Percentiles rank a stretch among this genome's conserved stretches.
These are phyloP conservation scores for Starmerella riodocensis DNA, from an alignment of 805 yeast genomes.

Conservation along the genomic window DNA sequence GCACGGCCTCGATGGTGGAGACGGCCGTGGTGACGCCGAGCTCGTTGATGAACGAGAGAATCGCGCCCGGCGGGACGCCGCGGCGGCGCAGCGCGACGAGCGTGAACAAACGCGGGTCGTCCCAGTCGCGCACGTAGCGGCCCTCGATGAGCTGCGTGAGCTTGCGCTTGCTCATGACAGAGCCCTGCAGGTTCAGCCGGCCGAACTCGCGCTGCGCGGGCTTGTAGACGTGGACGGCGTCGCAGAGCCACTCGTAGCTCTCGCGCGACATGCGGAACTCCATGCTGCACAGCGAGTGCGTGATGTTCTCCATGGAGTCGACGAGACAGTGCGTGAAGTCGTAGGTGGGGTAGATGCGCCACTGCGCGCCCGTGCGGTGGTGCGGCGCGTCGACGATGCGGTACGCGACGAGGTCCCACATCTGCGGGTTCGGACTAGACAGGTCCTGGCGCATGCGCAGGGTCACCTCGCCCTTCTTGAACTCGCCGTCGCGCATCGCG, in stretches of 20 bases:
- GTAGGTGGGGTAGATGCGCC: slow-evolving; percentile 97
- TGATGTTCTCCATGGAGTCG: slow-evolving; percentile 90
- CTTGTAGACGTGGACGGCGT: slow-evolving; percentile 82
- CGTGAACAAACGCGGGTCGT: slow-evolving; percentile 92
- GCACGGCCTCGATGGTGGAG: slow-evolving; percentile 74
- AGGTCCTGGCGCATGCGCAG: slow-evolving; percentile 95
- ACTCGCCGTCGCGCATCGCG: slow-evolving; percentile 81
- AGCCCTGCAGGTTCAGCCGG: slow-evolving; percentile 85
- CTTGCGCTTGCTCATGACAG: slow-evolving; percentile 88
- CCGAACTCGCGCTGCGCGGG: slow-evolving; percentile 99
- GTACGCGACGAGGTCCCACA: slow-evolving; percentile 99
- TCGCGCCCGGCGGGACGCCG: slow-evolving; percentile 98
- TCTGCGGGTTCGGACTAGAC: slow-evolving; percentile 84
- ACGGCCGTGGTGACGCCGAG: slow-evolving; percentile 93
- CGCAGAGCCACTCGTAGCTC: slow-evolving; percentile 97
- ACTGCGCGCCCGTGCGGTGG: slow-evolving; percentile 90
- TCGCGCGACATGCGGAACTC: slow-evolving; percentile 87
- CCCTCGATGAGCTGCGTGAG: slow-evolving; percentile 84
- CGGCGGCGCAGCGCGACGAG: slow-evolving; percentile 90
- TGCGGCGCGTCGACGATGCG: slow-evolving; percentile 85
- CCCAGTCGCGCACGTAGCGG: slow-evolving; percentile 84
- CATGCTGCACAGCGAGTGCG: slow-evolving; percentile 92
- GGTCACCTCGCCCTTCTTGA: slow-evolving; percentile 82
- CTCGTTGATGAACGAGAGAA: slow-evolving; percentile 81
- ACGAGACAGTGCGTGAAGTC: slow-evolving; percentile 98